A percentile compares a stretch with the other conserved stretches of the same genome.
Conservation (phyloP, 2,329 filamentous ascomycete species). For the Neonectria coccinea region DNA sequence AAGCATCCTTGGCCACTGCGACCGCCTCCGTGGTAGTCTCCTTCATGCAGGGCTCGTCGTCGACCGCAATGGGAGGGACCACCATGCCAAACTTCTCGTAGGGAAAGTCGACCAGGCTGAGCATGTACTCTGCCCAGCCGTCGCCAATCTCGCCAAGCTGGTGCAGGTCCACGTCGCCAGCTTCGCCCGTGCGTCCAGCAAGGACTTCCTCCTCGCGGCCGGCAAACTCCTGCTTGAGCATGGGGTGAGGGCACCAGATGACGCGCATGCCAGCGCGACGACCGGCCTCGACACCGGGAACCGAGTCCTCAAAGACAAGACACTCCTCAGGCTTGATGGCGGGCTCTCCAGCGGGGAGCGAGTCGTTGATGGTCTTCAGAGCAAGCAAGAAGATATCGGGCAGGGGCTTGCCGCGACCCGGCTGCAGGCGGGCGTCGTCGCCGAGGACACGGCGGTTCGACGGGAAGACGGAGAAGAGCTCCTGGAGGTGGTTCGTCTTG, state of each 20-base stretch:
- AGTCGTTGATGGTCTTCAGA: slow-evolving; percentile 84
- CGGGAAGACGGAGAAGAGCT: slow-evolving; percentile 75
- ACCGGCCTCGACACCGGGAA: slow-evolving; percentile 91
- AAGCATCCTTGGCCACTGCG: slow-evolving; percentile 29
- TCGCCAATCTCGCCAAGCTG: slow-evolving; percentile 69
- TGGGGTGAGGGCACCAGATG: slow-evolving; percentile 89
- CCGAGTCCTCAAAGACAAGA: slow-evolving; percentile 95
- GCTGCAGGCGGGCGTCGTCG: slow-evolving; percentile 82
- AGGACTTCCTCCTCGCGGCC: slow-evolving; percentile 85
- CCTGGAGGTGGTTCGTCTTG: slow-evolving; percentile 74
- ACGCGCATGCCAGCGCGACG: slow-evolving; percentile 94
- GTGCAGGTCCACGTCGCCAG: slow-evolving; percentile 64
- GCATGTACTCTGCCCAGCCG: slow-evolving; percentile 70
- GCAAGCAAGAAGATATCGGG: slow-evolving; percentile 96
- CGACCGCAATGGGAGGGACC: slow-evolving; percentile 57
- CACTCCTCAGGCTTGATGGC: slow-evolving; percentile 86
- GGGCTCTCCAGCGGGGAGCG: slow-evolving; percentile 70
- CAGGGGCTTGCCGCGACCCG: slow-evolving; percentile 90
- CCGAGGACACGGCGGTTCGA: slow-evolving; percentile 81
- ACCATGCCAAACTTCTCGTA: slow-evolving; percentile 70
- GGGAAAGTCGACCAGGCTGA: slow-evolving; percentile 65
- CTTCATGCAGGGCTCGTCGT: slow-evolving; percentile 58
- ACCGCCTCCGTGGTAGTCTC: slow-evolving; percentile 38
- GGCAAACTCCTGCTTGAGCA: slow-evolving; percentile 78
- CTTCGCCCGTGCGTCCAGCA: slow-evolving; percentile 82